Evolutionary conservation across 2,329 filamentous ascomycete genomes (phyloP).

Genomic region (Trichophyton benhamiae): DNA sequence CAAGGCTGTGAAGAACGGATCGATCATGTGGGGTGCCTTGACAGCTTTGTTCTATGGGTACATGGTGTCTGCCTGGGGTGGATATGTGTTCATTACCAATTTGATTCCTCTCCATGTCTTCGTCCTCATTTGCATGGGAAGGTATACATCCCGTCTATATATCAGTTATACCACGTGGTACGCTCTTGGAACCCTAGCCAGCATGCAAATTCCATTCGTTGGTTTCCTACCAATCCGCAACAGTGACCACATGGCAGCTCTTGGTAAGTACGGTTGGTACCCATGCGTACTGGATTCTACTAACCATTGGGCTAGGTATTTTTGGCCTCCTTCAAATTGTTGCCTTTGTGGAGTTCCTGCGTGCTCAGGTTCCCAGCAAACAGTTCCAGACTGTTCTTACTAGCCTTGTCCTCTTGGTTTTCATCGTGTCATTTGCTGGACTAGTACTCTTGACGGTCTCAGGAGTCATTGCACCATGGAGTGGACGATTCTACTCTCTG

Average conservation of each 20-base stretch:
- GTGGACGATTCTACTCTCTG: constrained; percentile 95
- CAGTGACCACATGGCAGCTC: constrained; percentile 95
- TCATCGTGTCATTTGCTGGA: constrained; percentile 59
- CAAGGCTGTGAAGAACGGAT: constrained; percentile 92
- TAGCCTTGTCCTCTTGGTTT: constrained; percentile 59
- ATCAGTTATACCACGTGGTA: constrained; percentile 99
- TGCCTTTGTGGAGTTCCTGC: constrained; percentile 81
- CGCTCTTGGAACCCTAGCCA: constrained; percentile 83
- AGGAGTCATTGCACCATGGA: constrained; percentile 93
- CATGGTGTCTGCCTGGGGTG: constrained; percentile 99
- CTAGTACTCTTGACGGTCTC: constrained; percentile 72
- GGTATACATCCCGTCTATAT: constrained; percentile 87
- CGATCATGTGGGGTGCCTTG: constrained; percentile 89
- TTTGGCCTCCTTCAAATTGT: constrained; percentile 93
- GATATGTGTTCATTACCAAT: constrained; percentile 99
- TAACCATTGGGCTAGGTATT: constrained; percentile 50
- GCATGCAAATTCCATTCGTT: constrained; percentile 99
- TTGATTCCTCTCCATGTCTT: constrained; percentile 88
- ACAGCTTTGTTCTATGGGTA: constrained; percentile 97
- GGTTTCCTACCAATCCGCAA: constrained; percentile 93
- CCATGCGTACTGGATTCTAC: not conserved
- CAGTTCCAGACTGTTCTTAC: constrained; percentile 89
- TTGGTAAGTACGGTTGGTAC: constrained; percentile 49
- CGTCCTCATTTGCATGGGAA: constrained; percentile 88
- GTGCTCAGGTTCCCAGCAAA: constrained; percentile 74